Evolutionary conservation across 2,329 filamentous ascomycete genomes (phyloP), one percentile per base, ranked within the genome.

Genomic region (Lecanicillium sp.): DNA sequence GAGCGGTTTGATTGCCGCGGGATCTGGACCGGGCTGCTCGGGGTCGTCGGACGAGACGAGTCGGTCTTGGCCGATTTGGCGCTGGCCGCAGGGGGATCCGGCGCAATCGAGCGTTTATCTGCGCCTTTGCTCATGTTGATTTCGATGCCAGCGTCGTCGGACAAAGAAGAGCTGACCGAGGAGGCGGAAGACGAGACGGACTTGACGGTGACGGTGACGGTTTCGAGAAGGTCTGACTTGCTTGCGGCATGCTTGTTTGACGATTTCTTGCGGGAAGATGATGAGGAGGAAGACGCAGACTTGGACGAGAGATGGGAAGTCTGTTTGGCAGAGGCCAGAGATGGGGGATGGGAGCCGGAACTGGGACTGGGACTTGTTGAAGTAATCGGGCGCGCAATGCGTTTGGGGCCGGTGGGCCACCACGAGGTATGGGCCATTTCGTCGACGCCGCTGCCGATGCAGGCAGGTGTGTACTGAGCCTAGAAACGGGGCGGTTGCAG

Each of bases 241-340:
- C 42, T 40, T n/a, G 44, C 34, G 29, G 44, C 44, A 46, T 46
- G 44, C 35, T 44, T 46, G 39, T 29, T 27, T 40, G 29, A 40
- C 37, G 37, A 37, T 29, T 19, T 31, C 18, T 29, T 40, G 29
- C 33, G 36, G 10, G 22, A 25, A 11, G 22, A 25, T 6, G 22
- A 25, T 25, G 22, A 25, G 6, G 22, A 25, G 6, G n/a, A n/a
- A n/a, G n/a, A n/a, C n/a, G n/a, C n/a, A n/a, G 22, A 11, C 11
- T 25, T 25, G 22, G 22, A 25, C 22, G 22, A 25, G 11, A 25
- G 22, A 25, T 25, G 22, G 22, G 22, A 25, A 6, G 22, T 7
- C 7, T 11, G 22, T 25, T 25, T 6, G 22, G n/a, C n/a, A n/a
- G 22, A 25, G 22, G 22, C 22, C 22, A 25, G 22, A 25, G 22